Evolutionary conservation across 1,284 basidiomycete genomes (phyloP).

Genomic region (Ceratobasidium theobromae): DNA sequence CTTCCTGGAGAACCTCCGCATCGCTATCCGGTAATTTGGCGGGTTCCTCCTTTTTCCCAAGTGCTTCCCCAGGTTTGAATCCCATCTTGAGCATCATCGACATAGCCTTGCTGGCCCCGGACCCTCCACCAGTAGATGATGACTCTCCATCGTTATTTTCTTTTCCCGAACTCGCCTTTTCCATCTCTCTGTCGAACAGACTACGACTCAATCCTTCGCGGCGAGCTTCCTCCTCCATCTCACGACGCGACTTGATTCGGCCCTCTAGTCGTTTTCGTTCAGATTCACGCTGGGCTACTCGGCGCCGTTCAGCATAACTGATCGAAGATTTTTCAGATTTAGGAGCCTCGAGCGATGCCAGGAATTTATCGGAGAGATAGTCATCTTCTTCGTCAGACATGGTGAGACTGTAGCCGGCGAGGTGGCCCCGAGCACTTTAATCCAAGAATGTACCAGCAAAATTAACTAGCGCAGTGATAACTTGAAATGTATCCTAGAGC

Average conservation of each 20-base stretch:
- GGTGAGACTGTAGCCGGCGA: neutral
- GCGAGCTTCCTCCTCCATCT: constrained; percentile 71
- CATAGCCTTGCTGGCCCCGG: constrained; percentile 57
- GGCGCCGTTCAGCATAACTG: constrained; percentile 63
- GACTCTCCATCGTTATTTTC: too few relatives aligned
- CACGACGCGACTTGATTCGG: constrained; percentile 48
- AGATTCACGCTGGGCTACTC: constrained; percentile 58
- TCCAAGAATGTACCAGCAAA: neutral
- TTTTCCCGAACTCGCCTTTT: constrained; percentile 52
- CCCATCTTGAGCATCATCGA: constrained; percentile 90
- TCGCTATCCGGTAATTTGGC: constrained; percentile 2
- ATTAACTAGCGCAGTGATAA: too few relatives aligned
- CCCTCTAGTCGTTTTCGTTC: constrained; percentile 65
- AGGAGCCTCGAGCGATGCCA: constrained; percentile 41
- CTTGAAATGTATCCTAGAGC: too few relatives aligned
- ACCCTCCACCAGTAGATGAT: constrained; percentile 56
- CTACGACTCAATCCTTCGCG: constrained; percentile 74
- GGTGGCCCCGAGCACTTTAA: neutral
- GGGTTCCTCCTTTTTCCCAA: constrained; percentile 51
- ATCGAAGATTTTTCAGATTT: constrained; percentile 9
- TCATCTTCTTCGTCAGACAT: constrained; percentile 64
- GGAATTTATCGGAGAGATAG: constrained; percentile 82
- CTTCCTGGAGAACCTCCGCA: constrained; percentile 35
- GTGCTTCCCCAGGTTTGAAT: constrained; percentile 74
- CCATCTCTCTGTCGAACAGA: constrained; percentile 71